Percentiles rank a stretch among this genome's conserved stretches.
Conservation (phyloP, 2,329 filamentous ascomycete genomes). For the Fusarium sp. region DNA sequence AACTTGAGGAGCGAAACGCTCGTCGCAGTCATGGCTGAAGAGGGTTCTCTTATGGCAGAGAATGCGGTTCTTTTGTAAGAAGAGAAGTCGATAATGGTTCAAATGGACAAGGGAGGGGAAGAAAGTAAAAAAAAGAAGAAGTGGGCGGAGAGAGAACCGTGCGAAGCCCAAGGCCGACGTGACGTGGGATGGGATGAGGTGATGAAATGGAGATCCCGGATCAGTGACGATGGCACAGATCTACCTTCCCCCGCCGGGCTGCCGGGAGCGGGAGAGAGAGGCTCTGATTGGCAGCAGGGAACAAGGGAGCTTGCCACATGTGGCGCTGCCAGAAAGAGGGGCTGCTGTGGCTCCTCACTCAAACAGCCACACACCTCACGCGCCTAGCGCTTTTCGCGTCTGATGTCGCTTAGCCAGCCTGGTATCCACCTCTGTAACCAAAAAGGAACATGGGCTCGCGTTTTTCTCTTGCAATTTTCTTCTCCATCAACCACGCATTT, state of each 20-base stretch:
- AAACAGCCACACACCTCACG: conserved; percentile 2
- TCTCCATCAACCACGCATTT: conserved; percentile 25
- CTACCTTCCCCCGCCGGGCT: conserved; percentile 9
- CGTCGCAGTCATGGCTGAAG: conserved; percentile 72
- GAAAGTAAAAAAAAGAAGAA: conserved; percentile 14
- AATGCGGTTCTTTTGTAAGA: not conserved
- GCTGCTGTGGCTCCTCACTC: conserved; percentile 1
- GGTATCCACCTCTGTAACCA: conserved; percentile 18
- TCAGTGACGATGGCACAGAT: conserved; percentile 32
- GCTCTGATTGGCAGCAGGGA: conserved; percentile 28
- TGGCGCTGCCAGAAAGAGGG: conserved; percentile 17
- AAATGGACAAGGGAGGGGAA: conserved; percentile 6
- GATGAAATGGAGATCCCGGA: conserved; percentile 32
- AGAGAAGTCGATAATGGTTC: not conserved
- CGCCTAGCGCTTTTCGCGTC: conserved; percentile 32
- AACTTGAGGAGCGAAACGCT: conserved; percentile 89
- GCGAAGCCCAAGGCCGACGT: not conserved
- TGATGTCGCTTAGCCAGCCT: conserved; percentile 33
- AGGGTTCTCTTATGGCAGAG: conserved; percentile 1
- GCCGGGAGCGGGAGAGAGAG: conserved; percentile 18
- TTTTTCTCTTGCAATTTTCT: conserved; percentile 43
- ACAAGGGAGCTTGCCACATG: conserved; percentile 16
- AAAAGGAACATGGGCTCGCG: conserved; percentile 38
- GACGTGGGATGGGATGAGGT: conserved; percentile 23
- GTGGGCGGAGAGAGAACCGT: conserved; percentile 15